Percentiles rank a stretch among this genome's conserved stretches.
These are phyloP conservation scores for Polygonum maritimum DNA, from an alignment of 148 eudicot species.

Conservation along the genomic window DNA sequence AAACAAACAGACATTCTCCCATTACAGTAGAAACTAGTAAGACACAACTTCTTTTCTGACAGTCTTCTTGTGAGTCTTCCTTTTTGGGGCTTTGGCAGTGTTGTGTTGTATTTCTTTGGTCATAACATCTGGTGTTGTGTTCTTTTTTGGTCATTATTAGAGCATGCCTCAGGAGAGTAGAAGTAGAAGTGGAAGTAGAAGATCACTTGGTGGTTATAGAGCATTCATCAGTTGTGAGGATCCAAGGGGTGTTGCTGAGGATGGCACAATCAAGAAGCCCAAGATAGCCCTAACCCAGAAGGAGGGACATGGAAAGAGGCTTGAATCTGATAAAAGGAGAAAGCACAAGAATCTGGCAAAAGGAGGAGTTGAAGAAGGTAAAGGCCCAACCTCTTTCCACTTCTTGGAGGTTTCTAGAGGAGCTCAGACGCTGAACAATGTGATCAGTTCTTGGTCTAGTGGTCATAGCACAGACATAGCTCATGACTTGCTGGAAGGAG, in stretches of 20 bases:
- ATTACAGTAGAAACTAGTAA: background rate
- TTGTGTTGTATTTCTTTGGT: background rate
- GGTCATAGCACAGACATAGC: constrained; percentile 34
- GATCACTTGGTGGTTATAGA: constrained; percentile 64
- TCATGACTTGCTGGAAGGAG: constrained; percentile 63
- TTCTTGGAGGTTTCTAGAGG: constrained; percentile 41
- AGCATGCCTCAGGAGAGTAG: constrained; percentile 67
- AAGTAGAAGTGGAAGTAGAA: constrained; percentile 10
- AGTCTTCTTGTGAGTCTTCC: background rate
- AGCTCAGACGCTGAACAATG: constrained; percentile 42
- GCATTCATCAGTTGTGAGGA: constrained; percentile 81
- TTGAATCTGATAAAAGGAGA: constrained; percentile 15
- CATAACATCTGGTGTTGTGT: background rate
- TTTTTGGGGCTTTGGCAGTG: background rate
- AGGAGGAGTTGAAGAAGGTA: constrained; percentile 27
- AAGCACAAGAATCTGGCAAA: constrained; percentile 15
- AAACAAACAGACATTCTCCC: background rate
- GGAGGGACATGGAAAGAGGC: constrained; percentile 13
- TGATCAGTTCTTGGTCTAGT: constrained; percentile 44
- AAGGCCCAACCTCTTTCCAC: constrained; percentile 29
- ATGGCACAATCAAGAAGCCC: constrained; percentile 53
- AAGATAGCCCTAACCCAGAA: constrained; percentile 26
- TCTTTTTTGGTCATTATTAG: constrained; percentile 21
- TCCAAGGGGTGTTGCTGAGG: constrained; percentile 75
- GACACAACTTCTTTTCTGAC: background rate